A percentile compares a stretch with the other conserved stretches of the same genome.
Evolutionary conservation across 176 grass and related monocot species (phyloP).

Genomic region (Coix lacrymajobi): DNA sequence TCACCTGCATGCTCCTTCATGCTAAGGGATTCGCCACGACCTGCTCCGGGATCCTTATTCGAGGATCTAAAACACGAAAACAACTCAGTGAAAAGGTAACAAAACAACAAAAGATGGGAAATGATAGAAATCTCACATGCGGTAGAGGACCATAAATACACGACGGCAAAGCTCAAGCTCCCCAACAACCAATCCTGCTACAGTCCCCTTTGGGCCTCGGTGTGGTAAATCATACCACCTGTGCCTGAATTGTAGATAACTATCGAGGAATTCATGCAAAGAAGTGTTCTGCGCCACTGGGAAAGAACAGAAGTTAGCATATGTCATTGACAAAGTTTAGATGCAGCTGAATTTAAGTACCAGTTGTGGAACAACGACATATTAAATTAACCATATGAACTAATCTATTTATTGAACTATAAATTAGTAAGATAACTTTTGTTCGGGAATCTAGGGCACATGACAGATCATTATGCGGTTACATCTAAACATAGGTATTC

Average conservation of each 20-base stretch:
- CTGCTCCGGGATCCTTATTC: conserved; percentile 80
- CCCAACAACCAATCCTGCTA: conserved; percentile 81
- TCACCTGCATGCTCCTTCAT: conserved; percentile 83
- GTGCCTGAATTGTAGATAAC: conserved; percentile 90
- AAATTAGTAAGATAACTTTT: neutral
- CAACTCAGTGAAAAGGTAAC: conserved; percentile 1
- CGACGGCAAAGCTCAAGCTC: conserved; percentile 86
- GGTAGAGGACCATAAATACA: conserved; percentile 94
- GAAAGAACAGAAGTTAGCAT: conserved; percentile 11
- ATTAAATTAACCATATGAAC: conserved; percentile 5
- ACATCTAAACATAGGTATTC: neutral
- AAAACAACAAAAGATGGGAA: neutral
- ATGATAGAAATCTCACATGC: conserved; percentile 63
- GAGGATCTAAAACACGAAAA: conserved; percentile 67
- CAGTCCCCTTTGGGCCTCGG: conserved; percentile 43
- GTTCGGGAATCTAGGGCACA: neutral
- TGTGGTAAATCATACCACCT: conserved; percentile 96
- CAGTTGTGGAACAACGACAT: neutral
- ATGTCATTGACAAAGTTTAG: conserved; percentile 2
- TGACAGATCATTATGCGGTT: neutral
- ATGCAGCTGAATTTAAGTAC: neutral
- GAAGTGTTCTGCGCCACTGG: conserved; percentile 74
- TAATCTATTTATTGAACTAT: neutral
- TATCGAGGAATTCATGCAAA: conserved; percentile 85
- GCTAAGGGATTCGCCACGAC: conserved; percentile 65